Evolutionary conservation across 1,284 basidiomycete species (phyloP), one percentile per base, ranked within the genome.

Genomic region (Moesziomyces sp.): DNA sequence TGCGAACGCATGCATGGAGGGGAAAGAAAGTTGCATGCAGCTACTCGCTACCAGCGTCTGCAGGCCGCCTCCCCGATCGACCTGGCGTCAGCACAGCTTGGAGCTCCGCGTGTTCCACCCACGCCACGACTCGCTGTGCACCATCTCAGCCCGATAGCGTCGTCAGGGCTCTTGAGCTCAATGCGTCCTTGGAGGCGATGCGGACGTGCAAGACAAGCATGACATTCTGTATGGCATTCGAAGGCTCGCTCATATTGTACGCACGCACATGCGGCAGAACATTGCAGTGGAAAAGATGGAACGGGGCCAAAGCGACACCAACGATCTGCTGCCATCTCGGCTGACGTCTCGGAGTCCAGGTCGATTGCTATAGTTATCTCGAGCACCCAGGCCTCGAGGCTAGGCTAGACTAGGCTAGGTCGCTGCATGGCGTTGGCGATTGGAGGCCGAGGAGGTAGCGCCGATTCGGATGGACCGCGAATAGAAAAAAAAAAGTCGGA

Each of bases 1-100:
- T 10, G 30, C 30, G 38, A 40, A 18, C 38, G 18, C 24, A 46
- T 18, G 38, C 38, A 40, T 40, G 38, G 38, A 18, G 38, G 6
- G 14, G 16, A 46, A 46, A 18, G 26, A 46, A 26, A 46, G 46
- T 46, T 46, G 46, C 46, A 46, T 28, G 46, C 46, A 46, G 46
- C 46, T 46, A 1, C 23, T 14, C 23, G 30, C 30, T 34, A 13
- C 13, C 11, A 2, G 30, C 30, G 30, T 45, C 7, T 8, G 48
- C 48, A 23, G 34, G 24, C 49, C 30, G 38, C 38, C 16, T 18
- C 14, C 5, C 38, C 11, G 38, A 40, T 40, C 38, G 38, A 16
- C 38, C 38, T 18, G 18, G 38, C 38, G 38, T 40, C 18, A 40
- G 16, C 16, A 6, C 38, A 35, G 38, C 38, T 40, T 18, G 38